Percentiles rank a stretch among this genome's conserved stretches.
phyloP scores from a whole-genome alignment of 306 rosid species.

The Alnus rubra region DNA sequence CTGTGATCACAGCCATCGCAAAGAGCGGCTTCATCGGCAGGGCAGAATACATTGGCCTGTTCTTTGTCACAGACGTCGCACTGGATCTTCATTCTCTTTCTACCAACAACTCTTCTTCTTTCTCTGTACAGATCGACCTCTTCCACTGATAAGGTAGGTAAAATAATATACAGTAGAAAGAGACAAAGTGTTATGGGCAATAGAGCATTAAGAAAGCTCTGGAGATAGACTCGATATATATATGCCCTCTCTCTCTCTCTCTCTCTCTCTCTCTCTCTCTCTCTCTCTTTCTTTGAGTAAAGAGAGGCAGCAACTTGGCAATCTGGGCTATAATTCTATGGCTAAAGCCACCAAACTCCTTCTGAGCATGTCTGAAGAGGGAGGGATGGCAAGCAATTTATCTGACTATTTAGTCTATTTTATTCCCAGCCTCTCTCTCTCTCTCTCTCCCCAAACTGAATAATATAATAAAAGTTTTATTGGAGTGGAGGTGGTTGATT shows the following conservation, averaged over 20 bases:
- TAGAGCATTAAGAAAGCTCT: slow-evolving; percentile 34
- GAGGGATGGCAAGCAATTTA: slow-evolving; percentile 37
- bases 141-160: neutral
- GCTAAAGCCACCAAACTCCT: slow-evolving; percentile 16
- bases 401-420: slow-evolving; percentile 33
- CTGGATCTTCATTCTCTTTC: slow-evolving; percentile 67
- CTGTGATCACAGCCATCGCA: slow-evolving; percentile 65
- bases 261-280: no score
- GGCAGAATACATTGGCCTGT: slow-evolving; percentile 69
- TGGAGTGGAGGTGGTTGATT: neutral
- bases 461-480: neutral
- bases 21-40: slow-evolving; percentile 93
- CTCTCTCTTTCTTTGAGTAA: slow-evolving; percentile 27
- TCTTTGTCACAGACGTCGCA: slow-evolving; percentile 73
- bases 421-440: slow-evolving; percentile 5
- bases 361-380: slow-evolving; percentile 29
- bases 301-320: slow-evolving; percentile 45
- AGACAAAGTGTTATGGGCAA: slow-evolving; percentile 52
- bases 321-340: slow-evolving; percentile 16
- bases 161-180: neutral
- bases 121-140: no score
- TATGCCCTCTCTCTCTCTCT: neutral
- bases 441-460: neutral
- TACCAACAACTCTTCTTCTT: neutral
- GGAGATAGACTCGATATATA: neutral